Evolutionary conservation across 1,284 basidiomycete genomes (phyloP), one percentile per base, ranked within the genome.

Genomic region (Ustilago shanxiensis): DNA sequence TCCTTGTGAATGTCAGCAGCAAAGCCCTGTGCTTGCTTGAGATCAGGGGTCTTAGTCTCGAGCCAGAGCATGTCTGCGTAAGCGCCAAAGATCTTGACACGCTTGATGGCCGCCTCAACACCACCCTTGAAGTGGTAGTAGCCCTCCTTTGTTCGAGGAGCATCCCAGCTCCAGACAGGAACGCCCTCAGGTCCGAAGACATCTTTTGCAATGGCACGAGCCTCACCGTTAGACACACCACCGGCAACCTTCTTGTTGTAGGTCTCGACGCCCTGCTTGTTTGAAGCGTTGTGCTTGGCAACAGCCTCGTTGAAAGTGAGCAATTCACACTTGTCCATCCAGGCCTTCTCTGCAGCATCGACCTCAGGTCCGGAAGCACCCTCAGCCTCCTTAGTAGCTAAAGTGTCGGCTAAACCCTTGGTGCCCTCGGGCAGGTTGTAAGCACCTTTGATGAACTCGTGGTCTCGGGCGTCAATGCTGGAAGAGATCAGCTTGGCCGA

Each of bases 101-200:
- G 92, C 82, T 92, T 92, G 85, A 94, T 90, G n/a, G 94, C 94
- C 6, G 93, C 90, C 87, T 91, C 90, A 54, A 94, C 88, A 39
- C 95, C 94, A n/a, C 93, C 91, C 26, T 91, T 91, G 85, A 92
- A 94, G 86, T 94, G 93, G 85, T 95, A 94, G 87, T 95, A 96
- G 16, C 95, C 95, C 87, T 97, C 95, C 50, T 92, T 90, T 2
- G 95, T 97, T 44, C 95, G 90, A 8, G 95, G 93, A 58, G 92
- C 93, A 92, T 96, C 94, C 90, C 93, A 95, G 86, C 94, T 91
- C 94, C 95, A 97, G 84, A 89, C 91, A 16, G 95, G 84, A 11
- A 85, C 82, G 53, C 78, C 79, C 28, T 82, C 89, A 56, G 90
- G 88, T 45, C 92, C 92, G 47, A 93, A 87, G 47, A 95, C 90